Conservation (phyloP, 371 early-diverging fungal species). For the Capillidium heterosporum region DNA sequence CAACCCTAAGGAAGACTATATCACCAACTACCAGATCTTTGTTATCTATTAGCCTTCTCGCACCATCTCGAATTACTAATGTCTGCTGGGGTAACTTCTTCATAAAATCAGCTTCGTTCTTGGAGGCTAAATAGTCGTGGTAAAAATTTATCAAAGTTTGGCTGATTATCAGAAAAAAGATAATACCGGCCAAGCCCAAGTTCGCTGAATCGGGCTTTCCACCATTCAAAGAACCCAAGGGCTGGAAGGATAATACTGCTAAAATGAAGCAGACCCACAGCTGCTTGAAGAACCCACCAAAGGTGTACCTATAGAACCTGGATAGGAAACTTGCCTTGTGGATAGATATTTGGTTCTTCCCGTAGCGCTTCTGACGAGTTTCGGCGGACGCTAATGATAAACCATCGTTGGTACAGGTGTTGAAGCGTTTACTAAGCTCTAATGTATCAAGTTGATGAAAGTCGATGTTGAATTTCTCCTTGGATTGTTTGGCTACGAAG, state of each 20-base stretch:
- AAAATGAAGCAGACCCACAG: constrained; percentile 23
- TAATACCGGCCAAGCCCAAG: constrained; percentile 16
- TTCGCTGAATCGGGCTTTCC: constrained; percentile 17
- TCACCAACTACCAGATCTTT: constrained; percentile 77
- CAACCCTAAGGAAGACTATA: constrained; percentile 59
- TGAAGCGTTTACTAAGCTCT: constrained; percentile 24
- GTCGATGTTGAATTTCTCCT: no score
- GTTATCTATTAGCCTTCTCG: not conserved
- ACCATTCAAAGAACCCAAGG: constrained; percentile 10
- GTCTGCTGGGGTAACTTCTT: not conserved
- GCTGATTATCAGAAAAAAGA: constrained; percentile 8
- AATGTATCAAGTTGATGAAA: constrained; percentile 15
- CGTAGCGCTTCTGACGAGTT: constrained; percentile 21
- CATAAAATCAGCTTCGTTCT: constrained; percentile 15
- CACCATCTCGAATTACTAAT: not conserved
- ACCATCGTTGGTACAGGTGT: constrained; percentile 19
- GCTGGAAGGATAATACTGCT: constrained; percentile 15
- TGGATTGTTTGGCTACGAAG: no score
- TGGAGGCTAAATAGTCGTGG: constrained; percentile 9
- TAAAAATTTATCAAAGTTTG: not conserved
- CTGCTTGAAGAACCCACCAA: constrained; percentile 21
- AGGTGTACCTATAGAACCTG: constrained; percentile 9
- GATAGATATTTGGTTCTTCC: constrained; percentile 22
- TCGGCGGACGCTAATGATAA: constrained; percentile 16
- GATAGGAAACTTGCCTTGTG: constrained; percentile 7